Evolutionary conservation across 768 basidiomycete genomes (phyloP).

Genomic region (Trametes meyenii): DNA sequence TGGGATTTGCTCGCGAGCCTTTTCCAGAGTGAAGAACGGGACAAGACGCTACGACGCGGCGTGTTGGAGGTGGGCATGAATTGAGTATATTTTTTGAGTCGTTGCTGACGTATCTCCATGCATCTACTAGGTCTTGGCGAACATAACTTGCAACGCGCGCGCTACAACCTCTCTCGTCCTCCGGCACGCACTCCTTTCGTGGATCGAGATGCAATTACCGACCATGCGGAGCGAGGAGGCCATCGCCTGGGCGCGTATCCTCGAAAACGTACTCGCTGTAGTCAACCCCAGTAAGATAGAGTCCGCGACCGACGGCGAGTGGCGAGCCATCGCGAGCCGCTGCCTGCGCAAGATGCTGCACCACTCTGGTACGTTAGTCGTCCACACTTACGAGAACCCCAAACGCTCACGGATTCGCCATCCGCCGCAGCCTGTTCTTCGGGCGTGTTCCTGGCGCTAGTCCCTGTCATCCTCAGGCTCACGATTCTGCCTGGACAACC

Average conservation of each 20-base stretch:
- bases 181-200: slow-evolving; percentile 71
- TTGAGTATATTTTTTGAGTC: slow-evolving; percentile 1
- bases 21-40: slow-evolving; percentile 66
- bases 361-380: slow-evolving; percentile 24
- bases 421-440: slow-evolving; percentile 6
- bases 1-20: slow-evolving; percentile 88
- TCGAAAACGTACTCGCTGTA: slow-evolving; percentile 63
- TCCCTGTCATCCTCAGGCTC: slow-evolving; percentile 17
- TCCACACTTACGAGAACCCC: background rate
- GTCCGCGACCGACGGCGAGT: slow-evolving; percentile 56
- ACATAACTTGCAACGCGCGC: slow-evolving; percentile 67
- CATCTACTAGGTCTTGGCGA: slow-evolving; percentile 77
- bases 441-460: background rate
- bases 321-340: slow-evolving; percentile 57
- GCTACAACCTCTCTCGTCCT: slow-evolving; percentile 73
- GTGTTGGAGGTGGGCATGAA: slow-evolving; percentile 66
- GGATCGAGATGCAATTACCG: slow-evolving; percentile 79
- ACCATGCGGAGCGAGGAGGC: slow-evolving; percentile 39
- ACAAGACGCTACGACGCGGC: slow-evolving; percentile 52
- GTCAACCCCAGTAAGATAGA: slow-evolving; percentile 56
- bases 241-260: slow-evolving; percentile 64
- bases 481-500: slow-evolving; percentile 11
- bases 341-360: slow-evolving; percentile 51
- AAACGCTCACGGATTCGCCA: background rate
- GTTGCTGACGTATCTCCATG: background rate